phyloP scores from a whole-genome alignment of 1,284 basidiomycete genomes.

The Cryptococcus wingfieldii region DNA sequence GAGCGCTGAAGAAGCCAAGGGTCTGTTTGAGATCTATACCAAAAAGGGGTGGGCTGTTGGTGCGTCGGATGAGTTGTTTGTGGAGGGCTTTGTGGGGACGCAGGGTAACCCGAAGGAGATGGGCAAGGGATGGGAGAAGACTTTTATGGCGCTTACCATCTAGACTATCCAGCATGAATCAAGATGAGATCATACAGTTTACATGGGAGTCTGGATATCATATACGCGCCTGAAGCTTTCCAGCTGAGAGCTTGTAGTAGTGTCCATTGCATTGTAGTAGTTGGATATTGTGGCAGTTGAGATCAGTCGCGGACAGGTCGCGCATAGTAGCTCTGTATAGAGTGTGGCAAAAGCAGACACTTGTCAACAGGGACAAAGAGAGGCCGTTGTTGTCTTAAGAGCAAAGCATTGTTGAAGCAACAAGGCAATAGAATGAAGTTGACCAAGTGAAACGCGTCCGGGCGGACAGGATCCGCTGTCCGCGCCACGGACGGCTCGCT shows the following conservation, averaged over 20 bases:
- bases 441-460: no score
- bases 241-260: slow-evolving; percentile 8
- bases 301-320: not conserved
- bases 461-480: no score
- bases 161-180: slow-evolving; percentile 1
- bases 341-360: no score
- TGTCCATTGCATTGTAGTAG: not conserved
- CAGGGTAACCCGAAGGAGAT: slow-evolving; percentile 38
- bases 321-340: no score
- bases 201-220: no score
- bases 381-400: not conserved
- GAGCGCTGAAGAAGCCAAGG: slow-evolving; percentile 41
- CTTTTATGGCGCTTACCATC: slow-evolving; percentile 9
- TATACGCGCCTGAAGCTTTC: not conserved
- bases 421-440: no score
- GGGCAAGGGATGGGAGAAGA: slow-evolving; percentile 11
- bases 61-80: slow-evolving; percentile 41
- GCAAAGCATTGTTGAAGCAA: not conserved
- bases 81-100: slow-evolving; percentile 34
- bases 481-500: no score
- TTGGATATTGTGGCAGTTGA: not conserved
- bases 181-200: not conserved
- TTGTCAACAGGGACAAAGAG: no score
- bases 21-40: slow-evolving; percentile 44
- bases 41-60: slow-evolving; percentile 34